These are phyloP conservation scores for Amphibolis antarctica DNA, from an alignment of 106 monocot species.

Conservation along the genomic window DNA sequence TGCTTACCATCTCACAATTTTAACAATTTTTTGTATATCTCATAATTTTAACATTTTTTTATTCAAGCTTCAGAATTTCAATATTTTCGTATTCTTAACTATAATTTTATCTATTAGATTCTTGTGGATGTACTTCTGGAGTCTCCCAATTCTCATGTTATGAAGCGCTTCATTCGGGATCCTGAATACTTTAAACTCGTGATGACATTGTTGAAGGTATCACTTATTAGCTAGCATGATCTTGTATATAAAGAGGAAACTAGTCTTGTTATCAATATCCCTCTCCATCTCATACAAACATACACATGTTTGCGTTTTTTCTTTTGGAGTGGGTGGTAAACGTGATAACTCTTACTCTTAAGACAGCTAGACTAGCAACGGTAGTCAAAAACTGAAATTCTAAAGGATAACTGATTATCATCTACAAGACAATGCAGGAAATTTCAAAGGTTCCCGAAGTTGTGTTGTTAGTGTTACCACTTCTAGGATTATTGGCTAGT, in stretches of 20 bases:
- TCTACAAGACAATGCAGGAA: too few relatives aligned
- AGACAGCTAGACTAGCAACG: too few relatives aligned
- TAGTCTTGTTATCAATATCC: not conserved
- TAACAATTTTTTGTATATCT: too few relatives aligned
- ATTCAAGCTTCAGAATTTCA: not conserved
- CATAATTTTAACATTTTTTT: not conserved
- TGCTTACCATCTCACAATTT: too few relatives aligned
- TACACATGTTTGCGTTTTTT: not conserved
- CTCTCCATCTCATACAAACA: not conserved
- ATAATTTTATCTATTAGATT: conserved; percentile 29
- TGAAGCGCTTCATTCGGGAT: conserved; percentile 92
- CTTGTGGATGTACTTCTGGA: conserved; percentile 97
- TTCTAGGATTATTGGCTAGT: too few relatives aligned
- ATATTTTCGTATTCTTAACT: not conserved
- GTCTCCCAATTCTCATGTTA: conserved; percentile 72
- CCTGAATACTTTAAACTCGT: conserved; percentile 52
- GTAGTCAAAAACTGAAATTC: too few relatives aligned
- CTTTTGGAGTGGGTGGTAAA: not conserved
- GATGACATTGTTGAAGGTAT: conserved; percentile 85
- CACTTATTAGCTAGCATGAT: not conserved
- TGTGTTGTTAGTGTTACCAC: too few relatives aligned
- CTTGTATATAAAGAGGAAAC: too few relatives aligned
- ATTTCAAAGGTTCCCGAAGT: too few relatives aligned
- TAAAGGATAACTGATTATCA: too few relatives aligned
- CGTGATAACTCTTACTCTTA: too few relatives aligned